Conservation (phyloP, 148 eudicot genomes). For the Persicaria maculosa region DNA sequence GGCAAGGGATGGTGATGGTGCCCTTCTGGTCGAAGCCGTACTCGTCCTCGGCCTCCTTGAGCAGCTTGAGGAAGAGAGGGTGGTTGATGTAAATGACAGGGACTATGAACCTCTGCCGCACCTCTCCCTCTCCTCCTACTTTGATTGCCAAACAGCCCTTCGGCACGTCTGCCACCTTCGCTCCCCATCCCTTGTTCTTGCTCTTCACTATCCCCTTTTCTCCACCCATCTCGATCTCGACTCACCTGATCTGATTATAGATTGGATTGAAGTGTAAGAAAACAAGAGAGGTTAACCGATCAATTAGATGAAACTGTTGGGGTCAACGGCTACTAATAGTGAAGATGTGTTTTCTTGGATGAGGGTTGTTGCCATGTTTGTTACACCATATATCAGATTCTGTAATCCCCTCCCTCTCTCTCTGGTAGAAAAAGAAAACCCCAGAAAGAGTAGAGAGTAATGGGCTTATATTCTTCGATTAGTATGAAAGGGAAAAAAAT, state of each 20-base stretch:
- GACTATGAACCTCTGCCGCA: conserved; percentile 38
- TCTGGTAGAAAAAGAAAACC: too few relatives aligned
- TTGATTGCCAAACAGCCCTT: conserved; percentile 48
- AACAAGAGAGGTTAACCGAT: too few relatives aligned
- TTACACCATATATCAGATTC: too few relatives aligned
- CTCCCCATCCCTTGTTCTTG: not conserved
- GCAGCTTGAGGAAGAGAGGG: conserved; percentile 37
- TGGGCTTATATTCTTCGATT: too few relatives aligned
- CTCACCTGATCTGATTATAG: not conserved
- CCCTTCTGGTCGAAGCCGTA: conserved; percentile 57
- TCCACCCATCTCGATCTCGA: not conserved
- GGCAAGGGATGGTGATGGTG: conserved; percentile 45
- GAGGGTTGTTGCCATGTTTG: too few relatives aligned
- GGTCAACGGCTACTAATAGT: too few relatives aligned
- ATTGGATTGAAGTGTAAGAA: not conserved
- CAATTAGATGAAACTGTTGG: too few relatives aligned
- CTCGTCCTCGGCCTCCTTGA: conserved; percentile 53
- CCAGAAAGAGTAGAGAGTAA: too few relatives aligned
- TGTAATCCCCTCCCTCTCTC: too few relatives aligned
- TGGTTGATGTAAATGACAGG: conserved; percentile 48
- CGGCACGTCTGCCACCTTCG: conserved; percentile 20
- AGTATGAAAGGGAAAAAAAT: too few relatives aligned
- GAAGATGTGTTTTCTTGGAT: too few relatives aligned
- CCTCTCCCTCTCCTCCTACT: conserved; percentile 35
- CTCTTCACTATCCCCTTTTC: not conserved